phyloP scores from a whole-genome alignment of 306 rosid genomes.

The Prinsepia uniflora region DNA sequence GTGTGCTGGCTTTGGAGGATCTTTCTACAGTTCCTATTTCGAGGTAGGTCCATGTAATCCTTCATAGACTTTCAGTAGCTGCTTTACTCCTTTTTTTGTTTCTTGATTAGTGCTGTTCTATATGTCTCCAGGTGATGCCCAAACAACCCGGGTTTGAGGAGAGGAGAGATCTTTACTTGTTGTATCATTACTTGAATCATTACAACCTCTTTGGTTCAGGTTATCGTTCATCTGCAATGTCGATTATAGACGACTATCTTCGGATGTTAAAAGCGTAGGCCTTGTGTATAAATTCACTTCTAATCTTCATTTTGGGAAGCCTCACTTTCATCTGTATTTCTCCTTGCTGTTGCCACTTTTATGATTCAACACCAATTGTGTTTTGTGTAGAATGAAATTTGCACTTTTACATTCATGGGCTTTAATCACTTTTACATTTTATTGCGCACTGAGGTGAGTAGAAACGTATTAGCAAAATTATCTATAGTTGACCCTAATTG shows the following conservation, averaged over 20 bases:
- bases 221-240: constrained; percentile 78
- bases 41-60: constrained; percentile 38
- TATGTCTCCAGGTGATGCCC: constrained; percentile 64
- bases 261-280: constrained; percentile 51
- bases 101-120: not conserved
- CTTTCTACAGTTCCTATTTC: constrained; percentile 81
- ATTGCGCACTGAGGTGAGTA: no score
- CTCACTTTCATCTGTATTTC: not conserved
- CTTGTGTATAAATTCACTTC: not conserved
- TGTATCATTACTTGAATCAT: constrained; percentile 91
- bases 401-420: no score
- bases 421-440: no score
- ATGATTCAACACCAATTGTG: no score
- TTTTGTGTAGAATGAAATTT: no score
- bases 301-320: not conserved
- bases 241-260: constrained; percentile 81
- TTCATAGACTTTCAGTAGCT: not conserved
- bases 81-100: not conserved
- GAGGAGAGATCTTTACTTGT: constrained; percentile 77
- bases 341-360: not conserved
- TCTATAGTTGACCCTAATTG: no score
- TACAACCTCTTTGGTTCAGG: constrained; percentile 95
- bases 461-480: no score
- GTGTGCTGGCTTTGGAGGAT: constrained; percentile 95
- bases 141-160: constrained; percentile 84